These are phyloP conservation scores for Friedmanniomyces simplex DNA, from an alignment of 495 filamentous ascomycete genomes.

Conservation along the genomic window DNA sequence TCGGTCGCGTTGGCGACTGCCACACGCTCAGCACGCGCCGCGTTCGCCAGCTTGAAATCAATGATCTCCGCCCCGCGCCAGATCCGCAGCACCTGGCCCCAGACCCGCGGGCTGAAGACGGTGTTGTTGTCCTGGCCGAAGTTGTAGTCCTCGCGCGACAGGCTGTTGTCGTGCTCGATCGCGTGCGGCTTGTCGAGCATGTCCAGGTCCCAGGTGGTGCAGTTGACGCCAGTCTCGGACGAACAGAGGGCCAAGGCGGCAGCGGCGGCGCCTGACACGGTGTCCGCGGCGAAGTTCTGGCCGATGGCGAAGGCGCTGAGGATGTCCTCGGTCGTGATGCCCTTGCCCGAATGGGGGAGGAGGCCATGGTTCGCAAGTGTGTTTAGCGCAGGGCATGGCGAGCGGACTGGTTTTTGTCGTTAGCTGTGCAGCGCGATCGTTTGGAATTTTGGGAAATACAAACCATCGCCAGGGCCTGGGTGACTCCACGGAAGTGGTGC, in stretches of 20 bases:
- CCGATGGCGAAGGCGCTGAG: conserved; percentile 32
- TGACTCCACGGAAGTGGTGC: not conserved
- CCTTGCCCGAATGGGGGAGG: conserved; percentile 28
- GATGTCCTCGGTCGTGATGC: conserved; percentile 30
- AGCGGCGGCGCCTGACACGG: not conserved
- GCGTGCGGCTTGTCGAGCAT: conserved; percentile 39
- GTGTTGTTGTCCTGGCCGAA: conserved; percentile 1
- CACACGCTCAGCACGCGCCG: not conserved
- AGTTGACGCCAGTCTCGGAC: conserved; percentile 40
- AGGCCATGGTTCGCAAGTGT: conserved; percentile 20
- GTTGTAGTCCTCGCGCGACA: conserved; percentile 18
- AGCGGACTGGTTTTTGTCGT: conserved; percentile 3
- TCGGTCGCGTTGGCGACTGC: not conserved
- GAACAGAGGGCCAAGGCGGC: conserved; percentile 6
- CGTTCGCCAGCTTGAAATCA: not conserved
- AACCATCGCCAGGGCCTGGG: not conserved
- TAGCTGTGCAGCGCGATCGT: not conserved
- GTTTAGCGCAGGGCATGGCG: conserved; percentile 21
- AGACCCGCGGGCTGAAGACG: not conserved
- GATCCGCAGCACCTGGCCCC: not conserved
- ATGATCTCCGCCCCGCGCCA: not conserved
- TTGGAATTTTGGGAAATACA: not conserved
- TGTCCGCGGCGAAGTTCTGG: conserved; percentile 32
- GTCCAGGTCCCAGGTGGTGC: conserved; percentile 40
- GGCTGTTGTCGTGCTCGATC: conserved; percentile 43